Base-by-base conservation (phyloP, 768 basidiomycete genomes). In the Phaeolepiota aurea region DNA sequence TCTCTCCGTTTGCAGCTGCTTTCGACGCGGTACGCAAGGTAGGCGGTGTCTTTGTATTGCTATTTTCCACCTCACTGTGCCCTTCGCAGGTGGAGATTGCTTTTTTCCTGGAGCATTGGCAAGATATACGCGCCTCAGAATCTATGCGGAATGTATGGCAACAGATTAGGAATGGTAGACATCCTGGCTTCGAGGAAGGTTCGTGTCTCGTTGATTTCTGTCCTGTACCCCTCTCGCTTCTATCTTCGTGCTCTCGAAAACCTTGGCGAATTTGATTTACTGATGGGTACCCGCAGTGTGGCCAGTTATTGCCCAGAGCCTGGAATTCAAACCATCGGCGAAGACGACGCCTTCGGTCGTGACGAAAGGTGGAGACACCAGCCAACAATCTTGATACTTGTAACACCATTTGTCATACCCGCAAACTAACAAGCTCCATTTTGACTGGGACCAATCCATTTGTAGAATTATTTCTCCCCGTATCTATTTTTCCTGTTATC, bases 181-280 rank as follows among this genome's bases (percentile, higher is more conserved):
- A 90, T 54, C 83, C 87, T 13, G 88, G 89, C 1, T 91, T 90
- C 53, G 89, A 90, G 61, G 86, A 89, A 71, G 82, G 83, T 82
- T 33, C 19, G 30, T 41, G 33, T 5, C 18, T 14, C 14, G 28
- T 14, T 31, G 10, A 31, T 31, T 9, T 31, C 9, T 31, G 10
- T 14, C 9, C 9, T 14, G 28, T 14, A 31, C 14, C n/a, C n/a
- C n/a, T n/a, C n/a, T n/a, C n/a, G n/a, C n/a, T n/a, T n/a, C n/a
- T n/a, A n/a, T n/a, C n/a, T n/a, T n/a, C n/a, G n/a, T n/a, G n/a
- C 7, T 28, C 25, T 28, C n/a, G 7, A 7, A 28, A 7, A 28
- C 25, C 25, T 28, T 28, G n/a, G n/a, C n/a, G 25, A 28, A 28
- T n/a, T n/a, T 19, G 9, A 35, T 9, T 9, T 35, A 19, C 7